Conservation (phyloP, 176 grass and related monocot species). For the Saccharum officinarum region DNA sequence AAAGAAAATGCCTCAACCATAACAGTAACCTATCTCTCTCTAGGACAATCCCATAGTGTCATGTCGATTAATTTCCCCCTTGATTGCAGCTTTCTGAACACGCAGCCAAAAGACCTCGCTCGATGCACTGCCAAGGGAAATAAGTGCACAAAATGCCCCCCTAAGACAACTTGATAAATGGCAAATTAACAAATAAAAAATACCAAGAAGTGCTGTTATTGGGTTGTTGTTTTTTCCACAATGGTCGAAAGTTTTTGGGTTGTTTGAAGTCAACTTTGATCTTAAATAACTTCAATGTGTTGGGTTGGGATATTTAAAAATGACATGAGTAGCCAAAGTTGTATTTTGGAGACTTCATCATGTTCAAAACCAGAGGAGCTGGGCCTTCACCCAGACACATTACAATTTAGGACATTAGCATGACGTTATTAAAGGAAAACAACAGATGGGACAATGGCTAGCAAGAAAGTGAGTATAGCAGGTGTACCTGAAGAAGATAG, state of each 20-base stretch:
- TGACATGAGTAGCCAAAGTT: background rate
- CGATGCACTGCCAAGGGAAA: conserved; percentile 56
- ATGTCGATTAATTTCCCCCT: conserved; percentile 17
- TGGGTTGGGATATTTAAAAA: background rate
- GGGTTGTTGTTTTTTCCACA: too few relatives aligned
- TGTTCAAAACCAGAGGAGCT: background rate
- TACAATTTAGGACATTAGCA: background rate
- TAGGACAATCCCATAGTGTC: background rate
- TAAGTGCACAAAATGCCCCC: background rate
- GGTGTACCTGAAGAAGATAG: conserved; percentile 87
- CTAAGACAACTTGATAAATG: background rate
- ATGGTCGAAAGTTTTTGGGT: background rate
- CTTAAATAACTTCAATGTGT: background rate
- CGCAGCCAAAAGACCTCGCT: conserved; percentile 58
- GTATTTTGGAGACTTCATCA: background rate
- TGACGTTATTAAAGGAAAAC: background rate
- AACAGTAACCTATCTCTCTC: background rate
- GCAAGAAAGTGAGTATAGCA: background rate
- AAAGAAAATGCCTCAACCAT: background rate
- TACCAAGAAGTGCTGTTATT: background rate
- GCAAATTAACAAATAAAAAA: background rate
- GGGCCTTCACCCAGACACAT: background rate
- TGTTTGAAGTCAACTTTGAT: background rate
- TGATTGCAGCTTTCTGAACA: conserved; percentile 44
- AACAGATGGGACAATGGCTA: background rate